Base-by-base conservation (phyloP, 1,284 basidiomycete species). In the Ceratorhiza oryzae-sativae region DNA sequence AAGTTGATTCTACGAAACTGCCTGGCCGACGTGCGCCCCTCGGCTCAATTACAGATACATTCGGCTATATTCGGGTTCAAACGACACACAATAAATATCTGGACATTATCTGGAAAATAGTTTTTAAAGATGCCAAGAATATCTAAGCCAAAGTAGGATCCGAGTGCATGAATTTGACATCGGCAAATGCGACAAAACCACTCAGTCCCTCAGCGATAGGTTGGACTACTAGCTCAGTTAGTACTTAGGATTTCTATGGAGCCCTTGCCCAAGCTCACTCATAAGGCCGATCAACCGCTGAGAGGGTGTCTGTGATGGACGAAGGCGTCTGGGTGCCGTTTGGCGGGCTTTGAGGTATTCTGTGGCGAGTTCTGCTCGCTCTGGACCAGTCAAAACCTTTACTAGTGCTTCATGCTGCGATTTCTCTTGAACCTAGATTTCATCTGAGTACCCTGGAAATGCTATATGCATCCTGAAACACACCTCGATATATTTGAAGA, bases 311-410 rank as follows among this genome's bases (percentile, higher is more conserved):
- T 20, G 23, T 34, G 20, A 15, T 48, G 60, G n/a, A 27, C 25
- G 20, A 30, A 18, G 10, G 23, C 42, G 4, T 25, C 27, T 25
- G 3, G 60, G 42, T 18, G 60, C 20, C 6, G 10, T 34, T 1
- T 3, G 9, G 18, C 60, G 60, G 10, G 60, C 41, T 34, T 49
- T 30, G 23, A 63, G 60, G 27, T 45, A 63, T 15, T 63, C 60
- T 27, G 12, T 13, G 5, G 60, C 60, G 2, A 63, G 60, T 12
- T 45, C 6, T 2, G 60, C 39, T n/a, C 23, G 39, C n/a, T 63
- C 60, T 20, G n/a, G 36, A 4, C 15, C 42, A n/a, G 60, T 36
- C 2, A 63, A 27, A 3, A 18, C 27, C 2, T 20, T 15, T 4
- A 39, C 30, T 15, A 49, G 60, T 34, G 41, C 30, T 23, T 8